Evolutionary conservation across 192 early-diverging fungal species (phyloP).

Genomic region (Backusella luteola): DNA sequence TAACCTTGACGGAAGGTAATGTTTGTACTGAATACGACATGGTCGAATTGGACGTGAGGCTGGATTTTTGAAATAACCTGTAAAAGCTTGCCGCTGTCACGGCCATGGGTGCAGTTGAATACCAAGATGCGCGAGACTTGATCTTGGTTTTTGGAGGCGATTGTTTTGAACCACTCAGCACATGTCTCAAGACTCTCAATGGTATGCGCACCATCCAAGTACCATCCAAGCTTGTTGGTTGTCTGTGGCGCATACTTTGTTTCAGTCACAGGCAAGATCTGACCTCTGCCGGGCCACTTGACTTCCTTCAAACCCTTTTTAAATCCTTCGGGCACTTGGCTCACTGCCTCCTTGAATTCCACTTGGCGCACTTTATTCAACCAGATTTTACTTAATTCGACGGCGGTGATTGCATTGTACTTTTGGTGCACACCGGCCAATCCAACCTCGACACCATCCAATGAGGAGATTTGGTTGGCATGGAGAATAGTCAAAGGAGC

Average conservation of each 20-base stretch:
- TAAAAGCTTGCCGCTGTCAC: slow-evolving; percentile 67
- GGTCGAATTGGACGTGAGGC: slow-evolving; percentile 46
- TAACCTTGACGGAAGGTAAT: slow-evolving; percentile 45
- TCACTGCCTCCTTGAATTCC: slow-evolving; percentile 16
- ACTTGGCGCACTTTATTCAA: slow-evolving; percentile 41
- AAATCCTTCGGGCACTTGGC: slow-evolving; percentile 48
- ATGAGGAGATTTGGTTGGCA: slow-evolving; percentile 15
- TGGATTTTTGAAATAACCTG: slow-evolving; percentile 53
- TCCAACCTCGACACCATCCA: slow-evolving; percentile 53
- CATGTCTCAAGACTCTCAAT: slow-evolving; percentile 76
- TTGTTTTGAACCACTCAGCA: slow-evolving; percentile 49
- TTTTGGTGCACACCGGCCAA: slow-evolving; percentile 83
- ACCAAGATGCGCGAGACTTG: slow-evolving; percentile 58
- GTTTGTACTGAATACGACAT: slow-evolving; percentile 83
- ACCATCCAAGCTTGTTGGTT: slow-evolving; percentile 56
- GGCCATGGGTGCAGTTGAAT: slow-evolving; percentile 85
- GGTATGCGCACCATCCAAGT: slow-evolving; percentile 96
- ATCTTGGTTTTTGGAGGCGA: slow-evolving; percentile 20
- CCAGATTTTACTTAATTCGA: slow-evolving; percentile 72
- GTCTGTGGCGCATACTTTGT: slow-evolving; percentile 30
- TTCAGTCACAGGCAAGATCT: slow-evolving; percentile 49
- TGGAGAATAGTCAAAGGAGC: slow-evolving; percentile 42
- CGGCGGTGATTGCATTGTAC: slow-evolving; percentile 81
- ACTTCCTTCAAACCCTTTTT: slow-evolving; percentile 63
- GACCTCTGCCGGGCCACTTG: slow-evolving; percentile 88